Percentiles rank a stretch among this genome's conserved stretches.
phyloP scores from a whole-genome alignment of 169 alveolate genomes.

The Plasmodium chabaudi region DNA sequence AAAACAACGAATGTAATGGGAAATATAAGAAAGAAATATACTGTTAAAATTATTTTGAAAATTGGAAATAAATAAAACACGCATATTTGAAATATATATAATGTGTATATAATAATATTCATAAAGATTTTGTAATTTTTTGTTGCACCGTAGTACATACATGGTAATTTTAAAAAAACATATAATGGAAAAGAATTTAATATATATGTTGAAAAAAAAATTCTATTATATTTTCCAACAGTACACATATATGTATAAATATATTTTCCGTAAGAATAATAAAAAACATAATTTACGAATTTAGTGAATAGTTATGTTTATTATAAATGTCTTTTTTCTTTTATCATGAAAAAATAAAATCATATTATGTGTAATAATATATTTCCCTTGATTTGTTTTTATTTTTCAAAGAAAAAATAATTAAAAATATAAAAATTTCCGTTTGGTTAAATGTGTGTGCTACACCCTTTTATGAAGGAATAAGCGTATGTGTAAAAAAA shows the following conservation, averaged over 20 bases:
- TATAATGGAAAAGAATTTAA: not conserved
- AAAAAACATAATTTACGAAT: not conserved
- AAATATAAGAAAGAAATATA: too few relatives aligned
- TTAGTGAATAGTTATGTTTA: too few relatives aligned
- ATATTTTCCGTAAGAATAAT: constrained; percentile 5
- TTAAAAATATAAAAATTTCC: constrained; percentile 22
- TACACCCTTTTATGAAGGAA: constrained; percentile 21
- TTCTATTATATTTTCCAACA: not conserved
- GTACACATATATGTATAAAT: constrained; percentile 10
- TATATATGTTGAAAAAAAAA: not conserved
- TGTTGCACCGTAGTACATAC: constrained; percentile 72
- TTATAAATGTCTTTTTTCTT: not conserved
- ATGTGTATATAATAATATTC: too few relatives aligned
- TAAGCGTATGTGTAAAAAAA: constrained; percentile 6
- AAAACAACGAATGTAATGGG: too few relatives aligned
- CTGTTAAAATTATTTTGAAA: too few relatives aligned
- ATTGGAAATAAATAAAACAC: too few relatives aligned
- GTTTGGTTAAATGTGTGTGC: constrained; percentile 16
- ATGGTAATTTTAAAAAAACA: not conserved
- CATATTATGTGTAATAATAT: not conserved
- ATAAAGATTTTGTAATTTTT: not conserved
- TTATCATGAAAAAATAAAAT: constrained; percentile 7
- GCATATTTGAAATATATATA: too few relatives aligned
- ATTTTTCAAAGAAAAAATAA: constrained; percentile 20
- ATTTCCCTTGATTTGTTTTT: constrained; percentile 23